phyloP scores from a whole-genome alignment of 495 filamentous ascomycete species.

The Acidomyces sp. region DNA sequence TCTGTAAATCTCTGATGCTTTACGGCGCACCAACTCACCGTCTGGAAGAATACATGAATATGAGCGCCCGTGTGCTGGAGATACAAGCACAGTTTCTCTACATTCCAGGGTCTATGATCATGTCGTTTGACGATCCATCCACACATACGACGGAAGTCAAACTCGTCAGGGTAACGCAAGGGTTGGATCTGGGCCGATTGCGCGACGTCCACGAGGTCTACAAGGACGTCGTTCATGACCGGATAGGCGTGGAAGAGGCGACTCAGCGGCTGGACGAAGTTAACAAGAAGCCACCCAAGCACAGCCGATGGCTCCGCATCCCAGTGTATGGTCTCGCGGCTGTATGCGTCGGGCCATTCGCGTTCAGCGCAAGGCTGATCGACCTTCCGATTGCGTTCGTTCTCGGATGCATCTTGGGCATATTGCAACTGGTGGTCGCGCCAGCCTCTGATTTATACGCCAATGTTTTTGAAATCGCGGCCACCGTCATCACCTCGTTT shows the following conservation, averaged over 20 bases:
- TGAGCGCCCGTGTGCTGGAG: conserved; percentile 76
- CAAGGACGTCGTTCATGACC: conserved; percentile 85
- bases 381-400: conserved; percentile 81
- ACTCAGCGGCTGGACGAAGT: conserved; percentile 56
- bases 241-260: conserved; percentile 74
- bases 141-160: conserved; percentile 92
- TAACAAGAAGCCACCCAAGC: conserved; percentile 47
- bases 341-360: conserved; percentile 71
- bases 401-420: conserved; percentile 69
- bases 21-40: conserved; percentile 18
- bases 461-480: conserved; percentile 86
- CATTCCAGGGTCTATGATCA: conserved; percentile 88
- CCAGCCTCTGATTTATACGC: conserved; percentile 68
- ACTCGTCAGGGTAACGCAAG: conserved; percentile 62
- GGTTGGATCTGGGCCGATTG: conserved; percentile 72
- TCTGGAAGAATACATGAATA: conserved; percentile 67
- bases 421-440: conserved; percentile 66
- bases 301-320: conserved; percentile 58
- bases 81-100: conserved; percentile 89
- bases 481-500: conserved; percentile 80
- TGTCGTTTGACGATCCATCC: conserved; percentile 78
- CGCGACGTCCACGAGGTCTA: conserved; percentile 80
- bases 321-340: conserved; percentile 75
- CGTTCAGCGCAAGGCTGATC: conserved; percentile 72
- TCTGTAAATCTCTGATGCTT: conserved; percentile 69